phyloP scores from a whole-genome alignment of 1,284 basidiomycete species.

The Baeospora myosura region DNA sequence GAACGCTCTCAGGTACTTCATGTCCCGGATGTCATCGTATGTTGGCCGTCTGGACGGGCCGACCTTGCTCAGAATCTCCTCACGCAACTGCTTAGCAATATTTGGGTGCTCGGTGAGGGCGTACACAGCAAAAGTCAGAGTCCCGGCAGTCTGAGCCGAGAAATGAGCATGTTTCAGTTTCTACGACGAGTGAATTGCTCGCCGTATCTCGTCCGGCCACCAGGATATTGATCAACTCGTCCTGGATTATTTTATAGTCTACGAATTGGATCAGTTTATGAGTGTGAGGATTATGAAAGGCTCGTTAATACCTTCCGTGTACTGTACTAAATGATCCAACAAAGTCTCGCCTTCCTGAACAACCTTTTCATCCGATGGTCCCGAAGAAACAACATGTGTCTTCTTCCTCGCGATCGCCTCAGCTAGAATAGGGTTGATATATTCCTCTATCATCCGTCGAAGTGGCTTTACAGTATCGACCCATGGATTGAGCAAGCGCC shows the following conservation, averaged over 20 bases:
- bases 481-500: conserved; percentile 37
- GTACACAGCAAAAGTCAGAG: conserved; percentile 37
- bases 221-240: conserved; percentile 33
- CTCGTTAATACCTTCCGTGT: conserved; percentile 28
- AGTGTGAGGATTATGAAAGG: background rate
- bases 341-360: conserved; percentile 28
- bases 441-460: conserved; percentile 28
- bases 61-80: conserved; percentile 34
- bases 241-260: conserved; percentile 30
- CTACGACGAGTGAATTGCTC: conserved; percentile 6
- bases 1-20: conserved; percentile 30
- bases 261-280: background rate
- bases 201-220: conserved; percentile 36
- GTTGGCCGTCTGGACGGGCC: conserved; percentile 26
- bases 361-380: conserved; percentile 16
- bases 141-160: conserved; percentile 27
- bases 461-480: conserved; percentile 26
- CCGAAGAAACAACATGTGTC: conserved; percentile 7
- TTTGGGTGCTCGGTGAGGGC: conserved; percentile 37
- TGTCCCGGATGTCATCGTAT: conserved; percentile 24
- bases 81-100: conserved; percentile 28
- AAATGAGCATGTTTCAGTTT: background rate
- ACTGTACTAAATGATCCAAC: conserved; percentile 32
- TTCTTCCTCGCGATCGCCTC: conserved; percentile 23
- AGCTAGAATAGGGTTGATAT: conserved; percentile 37